Base-by-base conservation (phyloP, 2,329 filamentous ascomycete genomes). In the Knufia fluminis region DNA sequence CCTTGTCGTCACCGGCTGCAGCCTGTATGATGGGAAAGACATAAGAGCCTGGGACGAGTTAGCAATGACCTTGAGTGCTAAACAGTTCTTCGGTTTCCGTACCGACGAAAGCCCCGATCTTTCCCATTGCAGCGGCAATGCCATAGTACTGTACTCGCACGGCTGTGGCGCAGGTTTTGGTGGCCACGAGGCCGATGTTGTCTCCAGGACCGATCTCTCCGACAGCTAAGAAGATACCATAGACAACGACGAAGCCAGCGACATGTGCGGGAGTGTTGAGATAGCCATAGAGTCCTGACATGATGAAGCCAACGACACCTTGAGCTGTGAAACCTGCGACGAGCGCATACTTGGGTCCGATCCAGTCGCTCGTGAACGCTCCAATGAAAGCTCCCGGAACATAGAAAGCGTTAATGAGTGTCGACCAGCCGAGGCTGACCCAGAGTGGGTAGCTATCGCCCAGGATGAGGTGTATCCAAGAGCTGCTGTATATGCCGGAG, bases 201-300 rank as follows among this genome's bases (percentile, higher is more conserved):
- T 95, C 86, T 10, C 90, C 90, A 0, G 90, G 88, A 0, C 90
- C 89, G 35, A 94, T 68, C 65, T 92, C 87, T 44, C 86, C 86
- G 1, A 91, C 73, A 0, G 82, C 78, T 1, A 87, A 71, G 69
- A 92, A 92, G 55, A 92, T 74, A 14, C 78, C 86, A 58, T 89
- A 91, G 2, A 91, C 79, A 3, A 89, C 83, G 1, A 86, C 82
- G 58, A 92, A 94, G 0, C 74, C 85, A 6, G 74, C 86, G 3
- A 92, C 79, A 52, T 87, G 80, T 52, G 74, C 61, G 0, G 80
- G 71, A 46, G 79, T 75, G 0, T 80, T 79, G n/a, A 96, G 76
- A 46, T 75, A 75, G 4, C 70, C 66, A 67, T 94, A 95, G 56
- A 80, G 80, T 8, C 82, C 88, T 0, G 87, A 83, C 86, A 95